Conservation (phyloP, 495 filamentous ascomycete species). For the Penicillium cataractarum region DNA sequence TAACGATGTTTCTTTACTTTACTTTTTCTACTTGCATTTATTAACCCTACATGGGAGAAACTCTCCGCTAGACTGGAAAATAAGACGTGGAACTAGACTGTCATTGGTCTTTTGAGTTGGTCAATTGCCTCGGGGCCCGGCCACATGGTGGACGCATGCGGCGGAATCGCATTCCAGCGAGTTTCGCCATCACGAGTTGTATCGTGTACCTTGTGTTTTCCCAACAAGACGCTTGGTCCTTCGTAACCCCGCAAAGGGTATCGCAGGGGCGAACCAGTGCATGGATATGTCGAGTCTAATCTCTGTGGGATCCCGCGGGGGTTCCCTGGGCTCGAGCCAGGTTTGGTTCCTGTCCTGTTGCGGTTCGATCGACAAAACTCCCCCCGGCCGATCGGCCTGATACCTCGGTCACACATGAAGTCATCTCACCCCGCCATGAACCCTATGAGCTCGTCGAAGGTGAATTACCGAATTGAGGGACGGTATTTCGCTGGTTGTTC, state of each 20-base stretch:
- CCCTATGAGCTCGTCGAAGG: constrained; percentile 1
- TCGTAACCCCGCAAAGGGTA: constrained; percentile 21
- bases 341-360: constrained; percentile 16
- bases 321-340: constrained; percentile 9
- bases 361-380: constrained; percentile 25
- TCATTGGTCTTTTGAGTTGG: constrained; percentile 6
- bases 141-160: constrained; percentile 16
- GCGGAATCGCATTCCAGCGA: constrained; percentile 3
- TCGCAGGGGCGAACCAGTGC: constrained; percentile 4
- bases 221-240: constrained; percentile 28
- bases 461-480: constrained; percentile 6
- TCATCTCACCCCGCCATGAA: constrained; percentile 16
- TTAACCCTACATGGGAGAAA: constrained; percentile 6
- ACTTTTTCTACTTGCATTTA: not conserved
- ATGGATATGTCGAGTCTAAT: constrained; percentile 7
- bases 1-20: not conserved
- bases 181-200: not conserved
- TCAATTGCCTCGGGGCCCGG: constrained; percentile 18
- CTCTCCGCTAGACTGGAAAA: not conserved
- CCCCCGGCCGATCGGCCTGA: constrained; percentile 20
- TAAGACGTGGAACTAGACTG: constrained; percentile 1
- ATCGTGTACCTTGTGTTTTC: not conserved
- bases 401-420: constrained; percentile 35
- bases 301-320: constrained; percentile 10
- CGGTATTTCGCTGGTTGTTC: constrained; percentile 3